Evolutionary conservation across 805 yeast species (phyloP), one percentile per base, ranked within the genome.

Genomic region (Soucietia sequanensis): DNA sequence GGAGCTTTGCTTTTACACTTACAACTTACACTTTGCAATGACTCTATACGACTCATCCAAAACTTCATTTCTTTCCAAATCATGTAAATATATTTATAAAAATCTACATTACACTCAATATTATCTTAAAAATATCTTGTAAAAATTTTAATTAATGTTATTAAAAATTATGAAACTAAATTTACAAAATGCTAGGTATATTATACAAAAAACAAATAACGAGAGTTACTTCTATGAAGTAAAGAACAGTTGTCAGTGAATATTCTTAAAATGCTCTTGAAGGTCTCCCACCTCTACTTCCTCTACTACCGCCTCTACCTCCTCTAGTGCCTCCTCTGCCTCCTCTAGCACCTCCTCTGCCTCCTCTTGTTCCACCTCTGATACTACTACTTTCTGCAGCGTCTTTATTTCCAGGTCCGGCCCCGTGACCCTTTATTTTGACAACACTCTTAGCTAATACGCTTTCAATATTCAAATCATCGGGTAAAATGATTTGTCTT

Each of bases 401-500:
- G 16, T 43, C 48, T 37, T 48, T 48, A 24, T 37, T 35, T 15
- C 61, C 60, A 6, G 73, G 72, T 14, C 72, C 70, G n/a, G 68
- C 65, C 2, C 72, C 72, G 8, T 59, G 55, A n/a, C 70, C 69
- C 44, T 62, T 70, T 11, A 58, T 53, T 30, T 62, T 68, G 18
- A 63, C 57, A 39, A 61, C 59, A 13, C 78, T 63, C 46, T 78
- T 84, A 12, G 78, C 72, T 32, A 84, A 60, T 20, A 82, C 54
- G 12, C 71, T 60, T 38, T 84, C 91, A 31, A 91, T 60, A 38
- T 91, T 87, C 43, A 90, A 61, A 13, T 89, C 81, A 47, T 90
- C 98, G 0, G 97, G 97, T 20, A 90, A 70, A 19, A 87, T 66
- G 27, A 85, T 83, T 56, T 84, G 81, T 45, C 98, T 76, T 22